A percentile compares a stretch with the other conserved stretches of the same genome.
Evolutionary conservation across 2,329 filamentous ascomycete genomes (phyloP).

Genomic region (Paecilomyces variotii): DNA sequence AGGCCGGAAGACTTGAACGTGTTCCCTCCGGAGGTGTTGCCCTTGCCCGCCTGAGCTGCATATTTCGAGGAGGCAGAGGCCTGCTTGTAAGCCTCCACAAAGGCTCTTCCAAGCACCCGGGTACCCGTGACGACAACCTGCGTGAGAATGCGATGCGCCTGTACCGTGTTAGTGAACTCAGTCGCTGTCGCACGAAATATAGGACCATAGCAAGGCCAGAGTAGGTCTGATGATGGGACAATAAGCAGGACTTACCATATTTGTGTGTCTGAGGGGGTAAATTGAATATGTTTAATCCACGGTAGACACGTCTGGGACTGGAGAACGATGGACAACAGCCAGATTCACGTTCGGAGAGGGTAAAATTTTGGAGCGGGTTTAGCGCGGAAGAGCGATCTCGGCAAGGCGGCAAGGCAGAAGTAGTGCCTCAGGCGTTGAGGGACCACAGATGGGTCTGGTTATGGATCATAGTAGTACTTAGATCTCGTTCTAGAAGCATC

Average conservation of each 20-base stretch:
- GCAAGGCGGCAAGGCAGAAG: neutral
- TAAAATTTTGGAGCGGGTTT: slow-evolving; percentile 9
- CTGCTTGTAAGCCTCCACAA: slow-evolving; percentile 91
- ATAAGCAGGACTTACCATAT: neutral
- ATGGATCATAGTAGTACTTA: too few species aligned
- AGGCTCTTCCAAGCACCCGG: slow-evolving; percentile 86
- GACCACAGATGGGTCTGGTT: neutral
- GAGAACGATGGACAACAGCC: neutral
- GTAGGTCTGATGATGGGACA: neutral
- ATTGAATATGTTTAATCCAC: neutral
- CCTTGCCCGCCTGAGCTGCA: slow-evolving; percentile 62
- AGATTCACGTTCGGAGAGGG: slow-evolving; percentile 1
- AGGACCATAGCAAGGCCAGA: slow-evolving; percentile 2
- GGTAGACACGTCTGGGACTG: neutral
- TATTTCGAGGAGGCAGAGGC: slow-evolving; percentile 81
- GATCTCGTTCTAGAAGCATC: neutral
- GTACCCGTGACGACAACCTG: slow-evolving; percentile 86
- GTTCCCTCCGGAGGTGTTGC: slow-evolving; percentile 43
- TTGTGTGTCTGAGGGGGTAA: neutral
- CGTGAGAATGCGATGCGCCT: slow-evolving; percentile 93
- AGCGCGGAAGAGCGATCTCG: slow-evolving; percentile 3
- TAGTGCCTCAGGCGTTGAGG: neutral
- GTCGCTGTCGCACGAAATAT: neutral
- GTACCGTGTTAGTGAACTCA: slow-evolving; percentile 5
- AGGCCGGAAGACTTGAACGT: slow-evolving; percentile 62